phyloP scores from a whole-genome alignment of 2,329 filamentous ascomycete genomes.

The Apiospora pterosperma region DNA sequence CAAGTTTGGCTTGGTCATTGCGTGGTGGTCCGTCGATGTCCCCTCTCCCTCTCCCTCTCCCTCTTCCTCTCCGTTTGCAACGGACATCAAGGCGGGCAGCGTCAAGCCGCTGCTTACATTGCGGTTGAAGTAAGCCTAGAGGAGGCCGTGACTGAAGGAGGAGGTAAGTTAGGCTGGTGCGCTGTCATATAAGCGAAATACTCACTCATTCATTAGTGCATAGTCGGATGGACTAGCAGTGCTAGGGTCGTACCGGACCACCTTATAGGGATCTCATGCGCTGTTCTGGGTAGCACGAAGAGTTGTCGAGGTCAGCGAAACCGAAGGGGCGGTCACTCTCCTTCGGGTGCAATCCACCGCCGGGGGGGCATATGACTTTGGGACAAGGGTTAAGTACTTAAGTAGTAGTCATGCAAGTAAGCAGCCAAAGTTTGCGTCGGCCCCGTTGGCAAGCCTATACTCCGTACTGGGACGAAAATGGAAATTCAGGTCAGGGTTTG shows the following conservation, averaged over 20 bases:
- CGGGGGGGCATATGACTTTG: not conserved
- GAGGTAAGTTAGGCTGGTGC: not conserved
- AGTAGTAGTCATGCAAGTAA: conserved; percentile 3
- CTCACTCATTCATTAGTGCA: not conserved
- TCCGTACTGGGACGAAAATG: not conserved
- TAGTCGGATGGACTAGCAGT: not conserved
- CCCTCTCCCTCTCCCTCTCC: too few relatives aligned
- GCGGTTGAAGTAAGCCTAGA: not conserved
- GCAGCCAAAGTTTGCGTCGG: conserved; percentile 2
- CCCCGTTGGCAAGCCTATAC: conserved; percentile 1
- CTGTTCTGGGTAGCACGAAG: not conserved
- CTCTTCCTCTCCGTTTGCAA: not conserved
- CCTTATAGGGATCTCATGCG: not conserved
- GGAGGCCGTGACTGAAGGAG: too few relatives aligned
- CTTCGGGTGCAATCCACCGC: not conserved
- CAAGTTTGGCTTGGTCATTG: not conserved
- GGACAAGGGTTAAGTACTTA: too few relatives aligned
- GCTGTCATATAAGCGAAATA: not conserved
- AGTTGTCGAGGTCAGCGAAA: not conserved
- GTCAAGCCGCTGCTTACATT: not conserved
- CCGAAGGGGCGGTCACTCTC: not conserved
- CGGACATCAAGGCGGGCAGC: not conserved
- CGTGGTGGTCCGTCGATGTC: not conserved
- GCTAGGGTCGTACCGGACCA: not conserved
- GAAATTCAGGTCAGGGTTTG: not conserved